These are phyloP conservation scores for Salix arbutifolia DNA, from an alignment of 345 rosid genomes.

Conservation along the genomic window DNA sequence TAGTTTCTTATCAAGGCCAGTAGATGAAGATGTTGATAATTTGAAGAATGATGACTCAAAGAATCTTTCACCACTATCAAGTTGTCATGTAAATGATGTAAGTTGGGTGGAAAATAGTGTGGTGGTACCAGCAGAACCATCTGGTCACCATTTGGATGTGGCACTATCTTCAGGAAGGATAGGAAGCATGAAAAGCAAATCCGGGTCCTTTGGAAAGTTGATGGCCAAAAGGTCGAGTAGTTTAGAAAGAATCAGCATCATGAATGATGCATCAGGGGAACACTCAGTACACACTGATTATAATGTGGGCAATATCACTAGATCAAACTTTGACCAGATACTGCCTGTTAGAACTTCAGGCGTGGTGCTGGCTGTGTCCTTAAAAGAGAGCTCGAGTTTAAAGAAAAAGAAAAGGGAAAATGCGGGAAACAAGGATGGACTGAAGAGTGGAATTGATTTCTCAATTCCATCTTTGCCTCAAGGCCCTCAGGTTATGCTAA, in stretches of 20 bases:
- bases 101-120: constrained; percentile 4
- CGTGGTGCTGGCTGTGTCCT: background rate
- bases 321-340: background rate
- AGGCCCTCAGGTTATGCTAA: background rate
- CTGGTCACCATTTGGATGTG: constrained; percentile 6
- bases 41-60: constrained; percentile 1
- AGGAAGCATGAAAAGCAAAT: constrained; percentile 6
- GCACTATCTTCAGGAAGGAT: constrained; percentile 16
- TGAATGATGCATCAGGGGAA: background rate
- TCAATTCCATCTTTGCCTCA: background rate
- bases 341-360: background rate
- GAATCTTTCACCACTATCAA: background rate
- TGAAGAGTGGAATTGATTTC: background rate
- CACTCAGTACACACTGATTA: background rate
- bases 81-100: background rate
- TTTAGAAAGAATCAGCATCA: background rate
- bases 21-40: background rate
- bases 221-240: constrained; percentile 7
- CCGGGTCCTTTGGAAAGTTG: background rate
- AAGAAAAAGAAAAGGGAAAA: background rate
- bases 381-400: background rate
- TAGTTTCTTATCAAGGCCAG: background rate
- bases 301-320: background rate
- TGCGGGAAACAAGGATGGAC: background rate
- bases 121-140: constrained; percentile 2